A percentile compares a stretch with the other conserved stretches of the same genome.
These are phyloP conservation scores for Yarrowia sp. DNA, from an alignment of 805 yeast genomes.

Conservation along the genomic window DNA sequence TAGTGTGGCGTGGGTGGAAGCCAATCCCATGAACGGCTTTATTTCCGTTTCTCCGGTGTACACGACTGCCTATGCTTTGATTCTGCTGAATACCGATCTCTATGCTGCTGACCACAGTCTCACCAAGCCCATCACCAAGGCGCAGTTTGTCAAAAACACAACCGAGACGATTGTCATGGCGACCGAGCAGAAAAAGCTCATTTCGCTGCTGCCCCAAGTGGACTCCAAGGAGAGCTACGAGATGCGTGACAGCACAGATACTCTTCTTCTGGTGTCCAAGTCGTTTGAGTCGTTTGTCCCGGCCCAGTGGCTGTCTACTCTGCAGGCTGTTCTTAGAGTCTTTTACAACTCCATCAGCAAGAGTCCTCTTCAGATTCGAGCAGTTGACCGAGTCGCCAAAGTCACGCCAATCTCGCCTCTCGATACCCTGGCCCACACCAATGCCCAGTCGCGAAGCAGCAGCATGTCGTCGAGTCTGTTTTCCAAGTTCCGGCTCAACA, in stretches of 20 bases:
- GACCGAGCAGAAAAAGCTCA: slow-evolving; percentile 32
- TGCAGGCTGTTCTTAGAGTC: slow-evolving; percentile 31
- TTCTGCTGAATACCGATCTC: slow-evolving; percentile 72
- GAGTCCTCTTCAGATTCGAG: slow-evolving; percentile 29
- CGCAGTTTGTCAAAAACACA: slow-evolving; percentile 50
- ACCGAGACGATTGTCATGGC: slow-evolving; percentile 42
- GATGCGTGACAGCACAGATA: slow-evolving; percentile 24
- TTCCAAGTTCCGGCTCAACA: slow-evolving; percentile 12
- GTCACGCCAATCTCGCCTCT: neutral
- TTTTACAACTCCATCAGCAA: slow-evolving; percentile 33
- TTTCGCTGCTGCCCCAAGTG: neutral
- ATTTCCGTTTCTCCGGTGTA: slow-evolving; percentile 58
- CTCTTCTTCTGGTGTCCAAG: slow-evolving; percentile 27
- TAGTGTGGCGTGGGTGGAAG: slow-evolving; percentile 58
- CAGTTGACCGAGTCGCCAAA: slow-evolving; percentile 14
- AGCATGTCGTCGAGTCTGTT: neutral
- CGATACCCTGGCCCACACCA: neutral
- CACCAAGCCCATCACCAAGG: slow-evolving; percentile 41
- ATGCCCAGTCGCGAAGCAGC: neutral
- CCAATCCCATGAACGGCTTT: slow-evolving; percentile 47
- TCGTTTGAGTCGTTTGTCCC: slow-evolving; percentile 26
- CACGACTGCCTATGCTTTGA: slow-evolving; percentile 65
- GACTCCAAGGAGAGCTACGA: neutral
- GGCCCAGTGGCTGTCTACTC: slow-evolving; percentile 32
- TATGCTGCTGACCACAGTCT: slow-evolving; percentile 49